Conservation (phyloP, 352 stramenopile species). For the Globisporangium splendens region DNA sequence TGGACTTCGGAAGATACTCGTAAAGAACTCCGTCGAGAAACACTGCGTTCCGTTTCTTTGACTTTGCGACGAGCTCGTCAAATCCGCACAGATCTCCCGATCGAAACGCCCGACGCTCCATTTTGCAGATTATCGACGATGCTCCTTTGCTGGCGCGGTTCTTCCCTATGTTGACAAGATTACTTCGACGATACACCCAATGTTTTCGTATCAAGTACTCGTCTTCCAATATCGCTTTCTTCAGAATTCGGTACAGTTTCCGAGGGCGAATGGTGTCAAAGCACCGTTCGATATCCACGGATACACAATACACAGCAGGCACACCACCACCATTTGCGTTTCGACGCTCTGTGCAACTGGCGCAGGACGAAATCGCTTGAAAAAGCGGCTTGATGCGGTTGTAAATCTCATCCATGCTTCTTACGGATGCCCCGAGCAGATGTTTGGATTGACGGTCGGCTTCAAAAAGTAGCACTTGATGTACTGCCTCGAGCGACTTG, state of each 20-base stretch:
- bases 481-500: slow-evolving; percentile 47
- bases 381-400: slow-evolving; percentile 45
- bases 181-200: slow-evolving; percentile 57
- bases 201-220: slow-evolving; percentile 76
- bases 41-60: slow-evolving; percentile 40
- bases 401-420: slow-evolving; percentile 71
- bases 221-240: slow-evolving; percentile 58
- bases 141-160: slow-evolving; percentile 3
- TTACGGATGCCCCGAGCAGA: slow-evolving; percentile 52
- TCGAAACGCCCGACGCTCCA: slow-evolving; percentile 49
- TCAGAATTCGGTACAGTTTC: slow-evolving; percentile 65
- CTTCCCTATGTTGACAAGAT: slow-evolving; percentile 14
- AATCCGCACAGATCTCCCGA: slow-evolving; percentile 55
- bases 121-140: slow-evolving; percentile 42
- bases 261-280: slow-evolving; percentile 75
- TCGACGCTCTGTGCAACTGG: slow-evolving; percentile 22
- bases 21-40: slow-evolving; percentile 80
- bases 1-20: slow-evolving; percentile 53
- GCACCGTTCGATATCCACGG: slow-evolving; percentile 75
- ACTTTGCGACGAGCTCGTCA: slow-evolving; percentile 38
- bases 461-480: slow-evolving; percentile 61
- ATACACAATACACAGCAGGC: slow-evolving; percentile 48
- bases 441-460: slow-evolving; percentile 45
- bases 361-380: slow-evolving; percentile 26
- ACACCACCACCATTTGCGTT: neutral